Conservation (phyloP, 441 rosid genomes). For the Aquilaria agallochum region DNA sequence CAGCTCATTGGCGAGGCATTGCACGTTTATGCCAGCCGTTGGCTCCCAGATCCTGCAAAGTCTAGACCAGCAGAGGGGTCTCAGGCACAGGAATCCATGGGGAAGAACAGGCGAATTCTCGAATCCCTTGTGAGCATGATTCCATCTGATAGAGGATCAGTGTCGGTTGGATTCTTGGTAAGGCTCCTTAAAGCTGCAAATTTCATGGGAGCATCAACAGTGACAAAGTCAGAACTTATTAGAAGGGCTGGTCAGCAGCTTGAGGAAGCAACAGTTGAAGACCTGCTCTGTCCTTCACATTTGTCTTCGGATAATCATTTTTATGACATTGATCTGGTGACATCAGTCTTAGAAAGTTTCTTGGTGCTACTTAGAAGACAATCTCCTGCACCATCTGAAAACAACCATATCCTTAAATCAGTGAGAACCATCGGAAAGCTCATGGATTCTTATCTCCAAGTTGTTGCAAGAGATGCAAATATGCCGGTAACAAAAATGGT, state of each 20-base stretch:
- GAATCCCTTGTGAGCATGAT: conserved; percentile 79
- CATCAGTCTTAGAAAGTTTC: conserved; percentile 63
- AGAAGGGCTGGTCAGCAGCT: conserved; percentile 73
- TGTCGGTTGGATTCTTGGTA: conserved; percentile 75
- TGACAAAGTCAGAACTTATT: conserved; percentile 67
- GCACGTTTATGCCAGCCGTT: conserved; percentile 92
- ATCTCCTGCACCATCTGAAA: conserved; percentile 38
- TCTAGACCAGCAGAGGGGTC: conserved; percentile 36
- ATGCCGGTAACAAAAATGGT: conserved; percentile 54
- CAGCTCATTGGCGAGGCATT: conserved; percentile 95
- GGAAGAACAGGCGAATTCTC: conserved; percentile 53
- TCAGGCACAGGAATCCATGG: conserved; percentile 35
- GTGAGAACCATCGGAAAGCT: conserved; percentile 69
- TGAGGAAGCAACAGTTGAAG: conserved; percentile 66
- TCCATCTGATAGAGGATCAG: conserved; percentile 86
- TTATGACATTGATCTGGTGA: conserved; percentile 71
- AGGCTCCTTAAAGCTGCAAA: conserved; percentile 81
- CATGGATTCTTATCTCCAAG: conserved; percentile 77
- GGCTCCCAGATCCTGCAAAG: conserved; percentile 78
- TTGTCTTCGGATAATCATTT: conserved; percentile 37
- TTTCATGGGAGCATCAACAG: conserved; percentile 60
- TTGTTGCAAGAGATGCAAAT: conserved; percentile 63
- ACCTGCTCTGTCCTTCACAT: conserved; percentile 62
- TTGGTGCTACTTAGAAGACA: conserved; percentile 75
- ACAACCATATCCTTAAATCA: conserved; percentile 38